Percentiles rank a stretch among this genome's conserved stretches.
Evolutionary conservation across 345 rosid genomes (phyloP).

Genomic region (Bretschneidera sinensis): DNA sequence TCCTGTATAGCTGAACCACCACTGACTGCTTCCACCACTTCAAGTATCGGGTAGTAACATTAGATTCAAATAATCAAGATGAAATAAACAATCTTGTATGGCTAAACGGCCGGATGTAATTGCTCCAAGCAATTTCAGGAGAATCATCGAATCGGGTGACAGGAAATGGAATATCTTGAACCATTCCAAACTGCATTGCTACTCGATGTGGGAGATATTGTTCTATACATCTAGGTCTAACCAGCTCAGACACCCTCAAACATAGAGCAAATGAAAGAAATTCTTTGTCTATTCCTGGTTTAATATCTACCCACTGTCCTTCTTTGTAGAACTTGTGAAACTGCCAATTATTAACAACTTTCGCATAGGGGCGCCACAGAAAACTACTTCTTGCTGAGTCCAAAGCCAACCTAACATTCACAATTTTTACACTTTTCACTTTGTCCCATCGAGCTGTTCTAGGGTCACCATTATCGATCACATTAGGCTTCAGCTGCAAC

Average conservation of each 20-base stretch:
- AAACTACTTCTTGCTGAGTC: slow-evolving; percentile 27
- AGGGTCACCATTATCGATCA: slow-evolving; percentile 21
- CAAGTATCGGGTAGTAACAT: slow-evolving; percentile 30
- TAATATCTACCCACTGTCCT: slow-evolving; percentile 13
- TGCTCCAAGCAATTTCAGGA: slow-evolving; percentile 11
- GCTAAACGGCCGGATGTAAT: slow-evolving; percentile 31
- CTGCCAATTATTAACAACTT: slow-evolving; percentile 13
- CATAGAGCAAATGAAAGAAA: slow-evolving; percentile 25
- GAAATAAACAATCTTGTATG: slow-evolving; percentile 31
- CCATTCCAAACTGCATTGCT: too few species aligned
- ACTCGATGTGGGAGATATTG: slow-evolving; percentile 48
- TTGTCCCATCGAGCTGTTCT: slow-evolving; percentile 32
- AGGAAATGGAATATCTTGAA: slow-evolving; percentile 40
- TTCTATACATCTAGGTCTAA: slow-evolving; percentile 30
- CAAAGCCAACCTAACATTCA: slow-evolving; percentile 15
- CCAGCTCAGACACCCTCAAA: slow-evolving; percentile 31
- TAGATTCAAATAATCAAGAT: slow-evolving; percentile 22
- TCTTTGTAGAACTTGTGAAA: slow-evolving; percentile 27
- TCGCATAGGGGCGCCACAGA: slow-evolving; percentile 46
- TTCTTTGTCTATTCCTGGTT: slow-evolving; percentile 21
- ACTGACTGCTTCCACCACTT: slow-evolving; percentile 49
- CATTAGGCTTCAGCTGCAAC: slow-evolving; percentile 22
- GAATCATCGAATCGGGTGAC: too few species aligned
- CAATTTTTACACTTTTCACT: neutral
- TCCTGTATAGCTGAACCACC: too few species aligned